Evolutionary conservation across 202 grass and related monocot species (phyloP).

Genomic region (Schoenoplectus tabernaemontani): DNA sequence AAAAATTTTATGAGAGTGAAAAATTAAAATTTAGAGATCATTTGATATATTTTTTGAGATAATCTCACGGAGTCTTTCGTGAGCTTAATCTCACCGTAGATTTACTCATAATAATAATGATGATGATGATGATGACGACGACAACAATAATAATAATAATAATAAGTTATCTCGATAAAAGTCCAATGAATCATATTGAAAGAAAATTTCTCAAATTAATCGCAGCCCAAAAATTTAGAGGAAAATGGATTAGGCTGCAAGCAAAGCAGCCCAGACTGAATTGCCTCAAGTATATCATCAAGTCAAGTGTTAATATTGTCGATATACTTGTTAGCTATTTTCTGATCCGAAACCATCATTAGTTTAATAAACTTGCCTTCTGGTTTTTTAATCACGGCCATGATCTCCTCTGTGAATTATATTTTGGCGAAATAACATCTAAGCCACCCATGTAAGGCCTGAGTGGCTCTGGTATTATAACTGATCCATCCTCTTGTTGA

Average conservation of each 20-base stretch:
- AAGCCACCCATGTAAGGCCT: conserved; percentile 74
- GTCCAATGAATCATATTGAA: neutral
- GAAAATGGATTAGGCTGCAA: neutral
- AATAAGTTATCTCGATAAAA: neutral
- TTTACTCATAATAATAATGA: no score
- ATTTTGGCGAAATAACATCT: conserved; percentile 36
- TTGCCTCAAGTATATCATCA: neutral
- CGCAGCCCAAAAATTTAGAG: neutral
- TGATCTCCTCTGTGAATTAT: conserved; percentile 1
- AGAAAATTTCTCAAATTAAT: neutral
- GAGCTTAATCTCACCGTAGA: no score
- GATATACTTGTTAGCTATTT: neutral
- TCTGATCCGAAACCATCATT: neutral
- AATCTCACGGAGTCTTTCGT: no score
- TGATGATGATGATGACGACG: no score
- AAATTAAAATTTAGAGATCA: no score
- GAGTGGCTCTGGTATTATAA: conserved; percentile 56
- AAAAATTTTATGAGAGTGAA: no score
- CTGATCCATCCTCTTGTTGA: conserved; percentile 54
- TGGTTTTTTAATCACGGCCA: neutral
- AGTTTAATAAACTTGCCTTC: neutral
- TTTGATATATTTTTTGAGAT: no score
- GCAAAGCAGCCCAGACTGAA: neutral
- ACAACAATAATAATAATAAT: neutral
- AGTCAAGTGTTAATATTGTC: neutral